Evolutionary conservation across 345 rosid genomes (phyloP).

Genomic region (Camelina laxa): DNA sequence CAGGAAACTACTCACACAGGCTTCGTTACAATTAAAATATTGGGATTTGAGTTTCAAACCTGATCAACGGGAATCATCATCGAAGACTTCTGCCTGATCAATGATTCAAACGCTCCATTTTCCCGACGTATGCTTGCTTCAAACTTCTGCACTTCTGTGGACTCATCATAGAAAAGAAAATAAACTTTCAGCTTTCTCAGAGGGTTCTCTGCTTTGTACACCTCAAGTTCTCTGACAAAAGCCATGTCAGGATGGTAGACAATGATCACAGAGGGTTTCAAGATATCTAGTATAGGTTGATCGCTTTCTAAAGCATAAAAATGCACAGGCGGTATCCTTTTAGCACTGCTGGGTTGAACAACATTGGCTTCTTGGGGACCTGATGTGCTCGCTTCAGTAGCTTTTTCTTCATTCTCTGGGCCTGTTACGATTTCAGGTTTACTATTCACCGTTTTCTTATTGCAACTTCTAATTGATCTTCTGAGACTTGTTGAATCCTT

Average conservation of each 20-base stretch:
- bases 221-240: constrained; percentile 92
- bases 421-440: constrained; percentile 44
- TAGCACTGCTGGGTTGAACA: constrained; percentile 29
- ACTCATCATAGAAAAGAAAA: constrained; percentile 91
- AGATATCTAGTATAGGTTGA: constrained; percentile 75
- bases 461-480: constrained; percentile 44
- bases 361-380: constrained; percentile 30
- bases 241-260: constrained; percentile 90
- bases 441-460: constrained; percentile 36
- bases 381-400: constrained; percentile 44
- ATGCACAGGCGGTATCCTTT: constrained; percentile 70
- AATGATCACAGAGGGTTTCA: constrained; percentile 80
- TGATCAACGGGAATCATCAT: constrained; percentile 98
- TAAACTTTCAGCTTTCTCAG: constrained; percentile 73
- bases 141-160: constrained; percentile 91
- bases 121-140: constrained; percentile 95
- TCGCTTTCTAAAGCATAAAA: constrained; percentile 84
- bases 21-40: background rate
- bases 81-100: constrained; percentile 92
- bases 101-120: constrained; percentile 92
- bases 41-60: constrained; percentile 49
- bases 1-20: background rate
- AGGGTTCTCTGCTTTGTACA: constrained; percentile 93
- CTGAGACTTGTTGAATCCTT: constrained; percentile 45
- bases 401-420: constrained; percentile 49